These are phyloP conservation scores for Monosporascus ibericus DNA, from an alignment of 2,329 filamentous ascomycete species.

Conservation along the genomic window DNA sequence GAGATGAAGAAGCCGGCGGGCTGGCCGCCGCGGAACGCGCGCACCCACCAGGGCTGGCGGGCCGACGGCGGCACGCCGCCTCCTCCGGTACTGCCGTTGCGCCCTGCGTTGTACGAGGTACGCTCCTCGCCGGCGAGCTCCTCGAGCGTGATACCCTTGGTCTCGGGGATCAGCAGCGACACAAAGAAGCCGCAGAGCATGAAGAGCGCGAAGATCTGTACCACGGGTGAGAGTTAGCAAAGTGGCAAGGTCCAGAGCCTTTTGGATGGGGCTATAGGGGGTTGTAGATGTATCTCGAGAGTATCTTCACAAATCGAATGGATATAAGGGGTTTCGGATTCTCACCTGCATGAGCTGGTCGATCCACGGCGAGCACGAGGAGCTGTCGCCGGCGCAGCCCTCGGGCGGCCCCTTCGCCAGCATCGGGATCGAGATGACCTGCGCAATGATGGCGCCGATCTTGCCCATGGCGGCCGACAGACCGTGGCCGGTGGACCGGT, in stretches of 20 bases:
- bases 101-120: slow-evolving; percentile 49
- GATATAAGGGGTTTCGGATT: too few species aligned
- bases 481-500: slow-evolving; percentile 57
- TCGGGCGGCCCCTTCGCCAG: slow-evolving; percentile 49
- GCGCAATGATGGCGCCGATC: slow-evolving; percentile 61
- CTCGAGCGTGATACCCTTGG: slow-evolving; percentile 68
- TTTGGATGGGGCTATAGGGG: background rate
- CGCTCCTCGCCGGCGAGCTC: slow-evolving; percentile 61
- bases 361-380: slow-evolving; percentile 54
- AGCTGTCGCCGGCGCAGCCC: slow-evolving; percentile 41
- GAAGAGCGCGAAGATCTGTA: slow-evolving; percentile 65
- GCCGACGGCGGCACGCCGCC: slow-evolving; percentile 18
- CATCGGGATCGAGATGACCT: slow-evolving; percentile 58
- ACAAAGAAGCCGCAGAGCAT: slow-evolving; percentile 68
- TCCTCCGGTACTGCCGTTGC: slow-evolving; percentile 39
- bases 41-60: slow-evolving; percentile 30
- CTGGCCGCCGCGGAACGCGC: slow-evolving; percentile 43
- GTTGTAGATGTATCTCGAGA: too few species aligned
- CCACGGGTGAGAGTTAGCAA: background rate
- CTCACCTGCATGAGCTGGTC: slow-evolving; percentile 59
- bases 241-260: background rate
- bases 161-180: slow-evolving; percentile 70
- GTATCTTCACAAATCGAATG: too few species aligned
- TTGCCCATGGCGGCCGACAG: slow-evolving; percentile 62
- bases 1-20: slow-evolving; percentile 46